phyloP scores from a whole-genome alignment of 78 protist species.

The Dictyostelium brefeldianum region DNA sequence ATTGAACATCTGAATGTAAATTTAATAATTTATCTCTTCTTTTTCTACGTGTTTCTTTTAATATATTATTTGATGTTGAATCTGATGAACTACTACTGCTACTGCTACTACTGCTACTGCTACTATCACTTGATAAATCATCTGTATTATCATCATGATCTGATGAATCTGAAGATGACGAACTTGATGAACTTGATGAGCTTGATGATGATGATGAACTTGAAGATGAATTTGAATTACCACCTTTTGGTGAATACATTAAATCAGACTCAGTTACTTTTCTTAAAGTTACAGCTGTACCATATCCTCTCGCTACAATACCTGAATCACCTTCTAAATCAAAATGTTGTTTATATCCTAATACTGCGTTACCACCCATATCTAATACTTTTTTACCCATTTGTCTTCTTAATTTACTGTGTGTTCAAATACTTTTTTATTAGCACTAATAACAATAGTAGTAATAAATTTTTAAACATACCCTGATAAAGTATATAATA shows the following conservation, averaged over 20 bases:
- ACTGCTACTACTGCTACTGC: neutral
- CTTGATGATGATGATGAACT: constrained; percentile 5
- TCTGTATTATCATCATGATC: neutral
- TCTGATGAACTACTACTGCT: neutral
- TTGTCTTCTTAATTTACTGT: constrained; percentile 88
- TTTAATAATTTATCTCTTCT: neutral
- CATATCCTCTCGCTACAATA: constrained; percentile 95
- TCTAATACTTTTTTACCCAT: constrained; percentile 89
- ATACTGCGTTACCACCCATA: constrained; percentile 93
- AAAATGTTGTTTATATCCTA: constrained; percentile 91
- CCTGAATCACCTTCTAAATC: constrained; percentile 93
- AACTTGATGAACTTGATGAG: neutral
- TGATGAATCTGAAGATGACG: neutral
- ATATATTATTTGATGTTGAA: neutral
- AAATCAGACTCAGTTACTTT: constrained; percentile 57
- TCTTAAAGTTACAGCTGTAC: constrained; percentile 91
- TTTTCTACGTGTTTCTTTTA: neutral
- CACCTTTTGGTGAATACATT: constrained; percentile 49
- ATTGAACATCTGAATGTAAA: constrained; percentile 35
- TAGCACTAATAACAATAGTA: neutral
- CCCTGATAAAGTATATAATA: constrained; percentile 85
- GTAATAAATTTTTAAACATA: constrained; percentile 20
- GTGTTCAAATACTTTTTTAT: neutral
- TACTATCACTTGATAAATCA: neutral
- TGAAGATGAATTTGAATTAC: neutral